phyloP scores from a whole-genome alignment of 768 basidiomycete genomes.

The Thelephora ganbajun region DNA sequence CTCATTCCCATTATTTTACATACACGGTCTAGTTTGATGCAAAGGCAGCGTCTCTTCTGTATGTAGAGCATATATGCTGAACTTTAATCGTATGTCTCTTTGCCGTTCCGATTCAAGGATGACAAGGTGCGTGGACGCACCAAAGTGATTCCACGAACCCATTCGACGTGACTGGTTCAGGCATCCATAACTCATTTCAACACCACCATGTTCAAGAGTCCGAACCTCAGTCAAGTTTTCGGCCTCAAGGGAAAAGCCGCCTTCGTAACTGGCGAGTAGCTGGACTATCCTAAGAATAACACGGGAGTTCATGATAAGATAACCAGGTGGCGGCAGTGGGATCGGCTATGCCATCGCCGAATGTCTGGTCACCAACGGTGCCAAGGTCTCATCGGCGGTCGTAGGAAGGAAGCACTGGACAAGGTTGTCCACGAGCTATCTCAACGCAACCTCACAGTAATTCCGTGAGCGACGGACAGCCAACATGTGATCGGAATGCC shows the following conservation, averaged over 20 bases:
- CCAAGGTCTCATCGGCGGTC: slow-evolving; percentile 67
- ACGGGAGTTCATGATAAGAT: not conserved
- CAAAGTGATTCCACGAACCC: no score
- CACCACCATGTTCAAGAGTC: not conserved
- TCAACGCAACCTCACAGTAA: slow-evolving; percentile 36
- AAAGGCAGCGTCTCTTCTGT: no score
- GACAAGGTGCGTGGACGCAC: no score
- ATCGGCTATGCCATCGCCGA: slow-evolving; percentile 55
- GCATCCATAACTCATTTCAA: no score
- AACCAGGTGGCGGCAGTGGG: slow-evolving; percentile 26
- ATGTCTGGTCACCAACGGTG: slow-evolving; percentile 65
- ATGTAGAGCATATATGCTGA: no score
- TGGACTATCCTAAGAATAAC: not conserved
- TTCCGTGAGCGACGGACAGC: slow-evolving; percentile 33
- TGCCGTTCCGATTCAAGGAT: no score
- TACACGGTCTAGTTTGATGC: no score
- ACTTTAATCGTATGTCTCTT: no score
- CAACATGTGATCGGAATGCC: not conserved
- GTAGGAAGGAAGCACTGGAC: slow-evolving; percentile 52
- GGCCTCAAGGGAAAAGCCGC: slow-evolving; percentile 45
- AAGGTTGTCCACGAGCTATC: slow-evolving; percentile 26
- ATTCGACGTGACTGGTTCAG: no score
- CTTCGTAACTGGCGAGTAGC: slow-evolving; percentile 24
- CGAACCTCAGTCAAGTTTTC: slow-evolving; percentile 10
- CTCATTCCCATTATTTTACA: no score